Base-by-base conservation (phyloP, 2,329 filamentous ascomycete species). In the Aspergillus flavus region DNA sequence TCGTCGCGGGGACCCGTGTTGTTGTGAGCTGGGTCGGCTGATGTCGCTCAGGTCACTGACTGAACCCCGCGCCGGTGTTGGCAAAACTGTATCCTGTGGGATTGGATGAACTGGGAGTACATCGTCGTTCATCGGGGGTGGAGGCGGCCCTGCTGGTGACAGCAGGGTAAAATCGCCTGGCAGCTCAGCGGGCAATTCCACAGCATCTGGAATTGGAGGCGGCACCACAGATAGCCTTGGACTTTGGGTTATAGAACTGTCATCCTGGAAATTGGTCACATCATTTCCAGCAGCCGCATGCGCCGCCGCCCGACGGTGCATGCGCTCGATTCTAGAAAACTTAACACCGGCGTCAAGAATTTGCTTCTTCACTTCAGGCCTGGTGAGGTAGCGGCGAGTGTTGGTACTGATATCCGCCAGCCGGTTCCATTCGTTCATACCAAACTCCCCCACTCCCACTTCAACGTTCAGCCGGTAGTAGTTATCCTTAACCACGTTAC, bases 381-480 rank as follows among this genome's bases (percentile, higher is more conserved):
- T 89, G 9, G 84, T 82, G 59, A 99, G 86, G 75, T 98, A 99
- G 66, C 90, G 87, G 69, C 92, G 87, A 0, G 95, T 99, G 74
- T 90, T 90, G 16, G 93, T 97, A 81, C 92, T 97, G 79, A 99
- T 98, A 58, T 97, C 94, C 30, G 92, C 90, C n/a, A 98, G 82
- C 4, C 94, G 88, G 71, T 92, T 87, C 95, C 95, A 99, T 76
- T 98, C 95, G 75, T 98, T 99, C 93, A 99, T 98, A 58, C 92
- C 94, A 76, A 97, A 98, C 74, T 98, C 95, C 59, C 94, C 94
- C 3, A 98, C 94, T 1, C 94, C 95, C 19, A 97, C 89, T 74
- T 98, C 94, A 46, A 98, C 95, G 68, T 99, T 99, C n/a, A 98
- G 83, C 9, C 95, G 91, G 76, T 93, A 96, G 81, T 99, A 99